These are phyloP conservation scores for Pulveroboletus sp. DNA, from an alignment of 768 basidiomycete species.

Conservation along the genomic window DNA sequence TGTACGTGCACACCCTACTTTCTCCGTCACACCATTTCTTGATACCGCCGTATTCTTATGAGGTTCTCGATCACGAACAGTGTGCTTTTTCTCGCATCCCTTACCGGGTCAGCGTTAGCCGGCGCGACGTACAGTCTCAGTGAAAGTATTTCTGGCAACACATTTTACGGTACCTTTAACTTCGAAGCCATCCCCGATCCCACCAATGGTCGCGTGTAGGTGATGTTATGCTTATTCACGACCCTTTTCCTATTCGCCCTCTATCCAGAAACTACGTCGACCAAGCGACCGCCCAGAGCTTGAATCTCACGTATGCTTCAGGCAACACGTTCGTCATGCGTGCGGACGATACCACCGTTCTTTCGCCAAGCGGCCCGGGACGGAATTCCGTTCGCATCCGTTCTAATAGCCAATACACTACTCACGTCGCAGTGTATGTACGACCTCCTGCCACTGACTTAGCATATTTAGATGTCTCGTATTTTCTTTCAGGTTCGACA, in stretches of 20 bases:
- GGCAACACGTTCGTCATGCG: conserved; percentile 32
- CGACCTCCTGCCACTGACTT: background rate
- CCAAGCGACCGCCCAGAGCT: conserved; percentile 21
- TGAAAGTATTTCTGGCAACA: conserved; percentile 27
- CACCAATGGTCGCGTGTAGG: conserved; percentile 35
- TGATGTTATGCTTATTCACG: background rate
- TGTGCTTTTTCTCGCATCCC: conserved; percentile 10
- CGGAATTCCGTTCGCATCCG: conserved; percentile 36
- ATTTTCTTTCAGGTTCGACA: conserved; percentile 25
- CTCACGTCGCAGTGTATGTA: conserved; percentile 32
- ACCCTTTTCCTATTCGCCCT: background rate
- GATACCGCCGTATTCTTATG: conserved; percentile 10
- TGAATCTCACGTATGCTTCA: conserved; percentile 27
- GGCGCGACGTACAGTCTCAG: conserved; percentile 24
- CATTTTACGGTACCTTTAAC: conserved; percentile 30
- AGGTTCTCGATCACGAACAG: conserved; percentile 1
- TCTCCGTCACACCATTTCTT: background rate
- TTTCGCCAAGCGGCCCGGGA: conserved; percentile 27
- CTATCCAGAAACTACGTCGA: conserved; percentile 32
- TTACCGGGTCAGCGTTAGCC: conserved; percentile 13
- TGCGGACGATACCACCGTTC: conserved; percentile 32
- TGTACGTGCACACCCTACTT: background rate
- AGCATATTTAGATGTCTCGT: background rate
- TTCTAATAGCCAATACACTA: conserved; percentile 27
- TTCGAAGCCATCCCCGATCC: conserved; percentile 35